Evolutionary conservation across 345 rosid species (phyloP).

Genomic region (Linum lewisii): DNA sequence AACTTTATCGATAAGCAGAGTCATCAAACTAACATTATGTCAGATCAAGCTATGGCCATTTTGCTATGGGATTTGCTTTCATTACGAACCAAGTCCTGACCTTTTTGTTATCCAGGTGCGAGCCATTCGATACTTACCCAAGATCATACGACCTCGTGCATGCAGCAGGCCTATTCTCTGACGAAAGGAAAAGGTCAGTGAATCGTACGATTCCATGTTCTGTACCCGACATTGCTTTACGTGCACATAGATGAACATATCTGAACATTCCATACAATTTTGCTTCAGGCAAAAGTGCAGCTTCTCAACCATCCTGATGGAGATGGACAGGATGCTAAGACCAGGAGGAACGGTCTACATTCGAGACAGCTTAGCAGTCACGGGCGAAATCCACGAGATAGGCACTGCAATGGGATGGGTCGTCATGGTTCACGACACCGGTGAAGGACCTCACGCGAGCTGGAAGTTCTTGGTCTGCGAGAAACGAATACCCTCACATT

Average conservation of each 20-base stretch:
- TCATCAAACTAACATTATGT: too few relatives aligned
- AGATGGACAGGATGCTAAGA: slow-evolving; percentile 58
- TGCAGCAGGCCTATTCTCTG: slow-evolving; percentile 50
- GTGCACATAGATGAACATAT: too few relatives aligned
- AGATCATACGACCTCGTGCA: slow-evolving; percentile 59
- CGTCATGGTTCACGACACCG: slow-evolving; percentile 32
- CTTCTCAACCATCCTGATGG: slow-evolving; percentile 44
- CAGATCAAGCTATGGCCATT: too few relatives aligned
- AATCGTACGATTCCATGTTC: not conserved
- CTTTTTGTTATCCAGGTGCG: slow-evolving; percentile 34
- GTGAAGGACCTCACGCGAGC: slow-evolving; percentile 58
- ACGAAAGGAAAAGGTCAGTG: slow-evolving; percentile 43
- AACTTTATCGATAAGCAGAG: too few relatives aligned
- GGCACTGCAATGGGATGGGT: slow-evolving; percentile 49
- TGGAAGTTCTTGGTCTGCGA: slow-evolving; percentile 51
- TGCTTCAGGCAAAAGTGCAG: slow-evolving; percentile 32
- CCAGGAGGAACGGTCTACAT: slow-evolving; percentile 46
- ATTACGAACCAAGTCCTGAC: slow-evolving; percentile 5
- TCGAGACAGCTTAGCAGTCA: slow-evolving; percentile 38
- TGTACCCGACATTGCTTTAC: not conserved
- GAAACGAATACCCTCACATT: slow-evolving; percentile 27
- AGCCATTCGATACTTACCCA: slow-evolving; percentile 59
- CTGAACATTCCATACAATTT: not conserved
- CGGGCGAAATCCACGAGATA: slow-evolving; percentile 35
- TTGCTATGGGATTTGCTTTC: not conserved